Evolutionary conservation across 768 basidiomycete genomes (phyloP), one percentile per base, ranked within the genome.

Genomic region (Harrya chromipes): DNA sequence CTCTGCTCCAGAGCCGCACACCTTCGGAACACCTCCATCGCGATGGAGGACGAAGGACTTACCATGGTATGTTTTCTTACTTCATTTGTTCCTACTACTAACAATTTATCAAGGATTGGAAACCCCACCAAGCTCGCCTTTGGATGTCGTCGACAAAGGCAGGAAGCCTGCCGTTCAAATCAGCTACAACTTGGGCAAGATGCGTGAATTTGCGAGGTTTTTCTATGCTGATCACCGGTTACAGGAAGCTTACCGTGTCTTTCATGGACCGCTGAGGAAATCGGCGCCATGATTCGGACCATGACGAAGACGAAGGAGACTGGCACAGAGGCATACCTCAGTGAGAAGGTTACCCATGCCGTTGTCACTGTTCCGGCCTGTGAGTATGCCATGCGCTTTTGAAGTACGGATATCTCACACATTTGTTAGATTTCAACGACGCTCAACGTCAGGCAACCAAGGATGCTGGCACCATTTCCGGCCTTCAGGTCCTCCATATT

Each of bases 291-390:
- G 95, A 80, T 98, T 61, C 77, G n/a, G n/a, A n/a, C n/a, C n/a
- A n/a, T 98, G 47, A 75, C 71, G 52, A 98, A 97, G 80, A 97
- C 97, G 95, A 97, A 97, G 81, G 95, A 98, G 77, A 98, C 93
- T 68, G 86, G 84, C 23, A 95, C 95, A 49, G 95, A 97, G 79
- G 89, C 94, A 16, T 97, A 95, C 74, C 88, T 98, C 51, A 94
- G 94, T 62, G 82, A 92, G 64, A 88, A 90, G 70, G 94, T 98
- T 67, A 93, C 93, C 52, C 91, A 98, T 70, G 94, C 95, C 51
- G 94, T 98, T 42, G 91, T 98, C 67, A 97, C 95, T 42, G 95
- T 98, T 68, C 95, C 95, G 40, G 94, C 94, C 48, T 97, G 87
- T 88, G 53, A 55, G 85, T 72, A 1, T n/a, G 0, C 1, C 2